Conservation (phyloP, 148 eudicot genomes). For the Hydrangea macrophylla region DNA sequence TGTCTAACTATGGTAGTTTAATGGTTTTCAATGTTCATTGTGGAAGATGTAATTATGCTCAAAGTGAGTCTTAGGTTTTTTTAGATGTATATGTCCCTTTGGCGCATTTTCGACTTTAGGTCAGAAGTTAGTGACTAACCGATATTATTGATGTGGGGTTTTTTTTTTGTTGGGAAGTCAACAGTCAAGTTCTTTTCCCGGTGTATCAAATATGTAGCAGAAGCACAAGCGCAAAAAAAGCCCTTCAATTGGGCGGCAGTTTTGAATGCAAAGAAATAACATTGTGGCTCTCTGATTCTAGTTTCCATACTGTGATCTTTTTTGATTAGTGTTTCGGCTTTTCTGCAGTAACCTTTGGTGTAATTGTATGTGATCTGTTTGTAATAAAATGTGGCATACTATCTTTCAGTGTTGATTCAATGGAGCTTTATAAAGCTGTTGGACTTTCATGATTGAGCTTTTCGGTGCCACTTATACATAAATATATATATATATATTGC, state of each 20-base stretch:
- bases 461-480: no score
- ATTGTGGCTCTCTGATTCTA: background rate
- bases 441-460: no score
- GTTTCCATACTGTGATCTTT: no score
- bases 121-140: conserved; percentile 7
- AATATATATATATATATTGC: no score
- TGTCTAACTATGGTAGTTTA: background rate
- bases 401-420: no score
- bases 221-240: background rate
- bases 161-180: background rate
- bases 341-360: background rate
- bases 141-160: background rate
- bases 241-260: conserved; percentile 26
- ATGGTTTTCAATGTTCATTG: background rate
- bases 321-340: background rate
- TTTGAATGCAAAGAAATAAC: conserved; percentile 21
- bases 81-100: conserved; percentile 9
- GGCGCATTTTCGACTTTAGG: background rate
- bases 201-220: background rate
- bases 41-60: background rate
- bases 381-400: background rate
- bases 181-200: background rate
- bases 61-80: background rate
- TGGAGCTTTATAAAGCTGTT: no score
- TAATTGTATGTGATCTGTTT: background rate